Conservation (phyloP, 225 moss, liverwort and hornwort species). For the Polytrichum formosum region DNA sequence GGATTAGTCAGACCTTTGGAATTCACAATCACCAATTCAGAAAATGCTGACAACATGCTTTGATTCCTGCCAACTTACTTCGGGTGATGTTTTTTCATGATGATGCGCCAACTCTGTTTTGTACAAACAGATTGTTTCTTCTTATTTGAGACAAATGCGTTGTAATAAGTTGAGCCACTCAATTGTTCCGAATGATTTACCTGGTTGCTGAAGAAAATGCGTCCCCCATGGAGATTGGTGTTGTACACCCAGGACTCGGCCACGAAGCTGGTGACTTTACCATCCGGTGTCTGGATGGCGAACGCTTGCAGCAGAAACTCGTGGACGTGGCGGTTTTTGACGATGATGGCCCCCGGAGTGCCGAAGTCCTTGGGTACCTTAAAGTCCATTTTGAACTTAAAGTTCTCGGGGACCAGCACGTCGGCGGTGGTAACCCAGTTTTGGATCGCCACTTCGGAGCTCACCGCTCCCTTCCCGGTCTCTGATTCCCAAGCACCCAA, state of each 20-base stretch:
- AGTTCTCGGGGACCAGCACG: conserved; percentile 39
- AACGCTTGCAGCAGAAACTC: conserved; percentile 75
- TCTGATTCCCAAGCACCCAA: conserved; percentile 8
- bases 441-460: conserved; percentile 39
- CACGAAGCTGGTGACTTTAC: conserved; percentile 49
- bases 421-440: conserved; percentile 49
- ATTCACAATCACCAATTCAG: too few species aligned
- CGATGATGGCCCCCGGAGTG: conserved; percentile 69
- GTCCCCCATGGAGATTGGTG: conserved; percentile 23
- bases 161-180: too few species aligned
- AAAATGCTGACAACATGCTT: too few species aligned
- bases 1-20: too few species aligned
- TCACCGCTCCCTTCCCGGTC: conserved; percentile 38
- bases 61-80: too few species aligned
- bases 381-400: conserved; percentile 40
- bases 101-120: too few species aligned
- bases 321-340: conserved; percentile 64
- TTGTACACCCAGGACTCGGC: conserved; percentile 65
- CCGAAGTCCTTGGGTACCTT: conserved; percentile 51
- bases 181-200: conserved; percentile 9
- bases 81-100: too few species aligned
- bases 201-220: conserved; percentile 83
- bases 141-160: too few species aligned
- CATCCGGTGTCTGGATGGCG: conserved; percentile 32
- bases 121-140: too few species aligned